Conservation (phyloP, 1,284 basidiomycete genomes). For the Ustilago sp. region DNA sequence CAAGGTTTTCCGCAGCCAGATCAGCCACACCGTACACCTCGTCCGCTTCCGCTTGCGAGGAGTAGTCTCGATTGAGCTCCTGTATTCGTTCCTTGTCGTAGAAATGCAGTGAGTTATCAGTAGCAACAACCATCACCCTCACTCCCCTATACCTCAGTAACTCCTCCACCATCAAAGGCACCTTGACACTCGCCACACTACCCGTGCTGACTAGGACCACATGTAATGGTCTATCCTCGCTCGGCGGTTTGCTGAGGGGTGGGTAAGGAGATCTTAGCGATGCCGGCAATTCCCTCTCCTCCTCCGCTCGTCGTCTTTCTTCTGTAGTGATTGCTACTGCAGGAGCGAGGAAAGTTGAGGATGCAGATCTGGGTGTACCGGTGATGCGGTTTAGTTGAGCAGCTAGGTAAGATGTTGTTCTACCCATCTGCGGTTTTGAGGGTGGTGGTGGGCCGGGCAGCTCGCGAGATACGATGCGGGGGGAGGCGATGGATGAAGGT, state of each 20-base stretch:
- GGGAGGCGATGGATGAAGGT: not conserved
- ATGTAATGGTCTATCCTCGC: conserved; percentile 70
- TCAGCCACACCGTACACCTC: conserved; percentile 21
- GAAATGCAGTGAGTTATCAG: conserved; percentile 82
- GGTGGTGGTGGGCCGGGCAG: conserved; percentile 39
- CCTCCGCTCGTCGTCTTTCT: not conserved
- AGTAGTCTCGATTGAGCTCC: conserved; percentile 4
- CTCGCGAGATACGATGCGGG: conserved; percentile 21
- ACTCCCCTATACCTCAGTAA: conserved; percentile 79
- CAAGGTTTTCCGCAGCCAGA: conserved; percentile 51
- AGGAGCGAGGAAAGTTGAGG: not conserved
- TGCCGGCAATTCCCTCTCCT: conserved; percentile 29
- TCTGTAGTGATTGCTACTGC: not conserved
- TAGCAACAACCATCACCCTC: conserved; percentile 85
- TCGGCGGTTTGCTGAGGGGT: conserved; percentile 50
- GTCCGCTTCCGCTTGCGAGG: not conserved
- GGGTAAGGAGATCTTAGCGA: conserved; percentile 62
- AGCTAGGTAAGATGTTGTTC: conserved; percentile 10
- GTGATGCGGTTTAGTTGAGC: conserved; percentile 14
- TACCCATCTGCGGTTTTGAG: conserved; percentile 2
- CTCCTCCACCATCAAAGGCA: conserved; percentile 85
- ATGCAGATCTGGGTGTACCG: not conserved
- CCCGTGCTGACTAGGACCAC: conserved; percentile 88
- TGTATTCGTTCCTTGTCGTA: conserved; percentile 75
- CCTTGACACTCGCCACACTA: conserved; percentile 93